phyloP scores from a whole-genome alignment of 2,329 filamentous ascomycete genomes.

The Stromatinia cepivora region DNA sequence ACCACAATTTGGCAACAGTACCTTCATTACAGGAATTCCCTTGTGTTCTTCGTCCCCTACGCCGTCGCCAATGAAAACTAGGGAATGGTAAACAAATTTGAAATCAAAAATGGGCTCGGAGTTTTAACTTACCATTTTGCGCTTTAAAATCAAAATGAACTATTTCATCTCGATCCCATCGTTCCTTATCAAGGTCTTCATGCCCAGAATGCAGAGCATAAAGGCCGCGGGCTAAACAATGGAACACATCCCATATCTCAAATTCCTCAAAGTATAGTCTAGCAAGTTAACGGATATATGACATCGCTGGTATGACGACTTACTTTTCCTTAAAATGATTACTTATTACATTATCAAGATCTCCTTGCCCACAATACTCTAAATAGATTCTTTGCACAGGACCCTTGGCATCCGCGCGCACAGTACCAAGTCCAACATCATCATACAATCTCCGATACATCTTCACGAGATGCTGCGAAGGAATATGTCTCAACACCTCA shows the following conservation, averaged over 20 bases:
- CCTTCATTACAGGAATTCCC: neutral
- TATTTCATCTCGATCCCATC: slow-evolving; percentile 19
- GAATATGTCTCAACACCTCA: neutral
- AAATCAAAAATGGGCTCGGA: too few species aligned
- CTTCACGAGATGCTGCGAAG: slow-evolving; percentile 6
- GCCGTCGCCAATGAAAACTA: neutral
- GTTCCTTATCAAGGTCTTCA: neutral
- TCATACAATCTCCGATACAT: slow-evolving; percentile 14
- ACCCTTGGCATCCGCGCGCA: neutral
- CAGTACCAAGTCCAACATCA: neutral
- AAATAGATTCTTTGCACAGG: neutral
- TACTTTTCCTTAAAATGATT: neutral
- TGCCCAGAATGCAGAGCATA: slow-evolving; percentile 17
- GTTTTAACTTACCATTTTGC: neutral
- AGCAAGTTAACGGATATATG: neutral
- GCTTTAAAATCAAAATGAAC: slow-evolving; percentile 19
- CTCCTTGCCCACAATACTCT: neutral
- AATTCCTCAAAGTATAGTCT: neutral
- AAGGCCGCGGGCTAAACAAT: neutral
- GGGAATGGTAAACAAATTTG: neutral
- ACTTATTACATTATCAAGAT: neutral
- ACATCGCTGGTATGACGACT: neutral
- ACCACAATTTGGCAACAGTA: neutral
- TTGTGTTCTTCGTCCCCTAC: slow-evolving; percentile 4
- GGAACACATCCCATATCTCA: slow-evolving; percentile 13